These are phyloP conservation scores for Aspergillus phoenicis DNA, from an alignment of 2,329 filamentous ascomycete genomes.

Conservation along the genomic window DNA sequence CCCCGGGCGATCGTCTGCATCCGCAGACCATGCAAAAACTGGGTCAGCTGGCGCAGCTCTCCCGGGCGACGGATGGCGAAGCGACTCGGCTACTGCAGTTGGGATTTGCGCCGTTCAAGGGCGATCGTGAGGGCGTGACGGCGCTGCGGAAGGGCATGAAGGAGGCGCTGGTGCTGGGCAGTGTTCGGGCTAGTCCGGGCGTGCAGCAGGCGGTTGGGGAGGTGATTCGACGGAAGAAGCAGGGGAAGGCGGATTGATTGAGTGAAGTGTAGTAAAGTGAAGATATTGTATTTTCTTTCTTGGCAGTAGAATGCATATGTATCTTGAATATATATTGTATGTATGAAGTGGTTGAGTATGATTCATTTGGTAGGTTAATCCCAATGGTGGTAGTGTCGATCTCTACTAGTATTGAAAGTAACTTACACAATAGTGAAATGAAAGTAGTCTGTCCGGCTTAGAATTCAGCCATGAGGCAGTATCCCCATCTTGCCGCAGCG, in stretches of 20 bases:
- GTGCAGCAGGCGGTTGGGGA: conserved; percentile 77
- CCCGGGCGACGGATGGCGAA: conserved; percentile 67
- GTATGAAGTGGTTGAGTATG: neutral
- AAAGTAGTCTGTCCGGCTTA: neutral
- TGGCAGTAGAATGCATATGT: neutral
- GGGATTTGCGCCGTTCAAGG: conserved; percentile 78
- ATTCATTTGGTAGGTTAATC: neutral
- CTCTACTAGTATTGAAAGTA: too few species aligned
- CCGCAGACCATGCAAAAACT: conserved; percentile 64
- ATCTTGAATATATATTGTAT: neutral
- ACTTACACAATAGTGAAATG: too few species aligned
- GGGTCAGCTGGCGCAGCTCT: conserved; percentile 64
- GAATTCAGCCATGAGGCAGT: neutral
- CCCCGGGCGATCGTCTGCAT: conserved; percentile 35
- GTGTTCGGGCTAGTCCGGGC: conserved; percentile 75
- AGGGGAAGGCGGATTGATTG: conserved; percentile 25
- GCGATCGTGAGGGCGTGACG: conserved; percentile 65
- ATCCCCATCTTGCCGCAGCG: neutral
- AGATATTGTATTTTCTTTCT: neutral
- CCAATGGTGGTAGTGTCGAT: too few species aligned
- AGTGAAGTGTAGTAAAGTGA: neutral
- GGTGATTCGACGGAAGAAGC: conserved; percentile 64
- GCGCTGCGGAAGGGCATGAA: conserved; percentile 72
- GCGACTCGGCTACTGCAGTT: conserved; percentile 70
- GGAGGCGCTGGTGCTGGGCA: conserved; percentile 87